Evolutionary conservation across 345 rosid species (phyloP).

Genomic region (Erysimum cheiranthoides): DNA sequence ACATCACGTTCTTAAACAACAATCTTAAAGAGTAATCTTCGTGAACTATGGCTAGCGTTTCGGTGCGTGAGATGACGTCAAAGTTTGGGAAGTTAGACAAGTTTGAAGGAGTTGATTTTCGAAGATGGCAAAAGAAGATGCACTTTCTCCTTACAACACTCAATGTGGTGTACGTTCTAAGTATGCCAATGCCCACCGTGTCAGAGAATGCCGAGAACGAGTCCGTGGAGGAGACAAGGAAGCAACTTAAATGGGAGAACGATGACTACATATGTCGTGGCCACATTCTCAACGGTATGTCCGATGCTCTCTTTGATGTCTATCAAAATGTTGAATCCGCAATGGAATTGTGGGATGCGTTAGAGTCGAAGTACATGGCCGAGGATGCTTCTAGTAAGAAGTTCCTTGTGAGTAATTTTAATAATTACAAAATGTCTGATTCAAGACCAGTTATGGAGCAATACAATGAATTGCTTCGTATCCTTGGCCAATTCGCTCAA

Average conservation of each 20-base stretch:
- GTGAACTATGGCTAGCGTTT: no score
- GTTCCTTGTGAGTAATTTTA: constrained; percentile 10
- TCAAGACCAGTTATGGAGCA: background rate
- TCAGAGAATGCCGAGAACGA: background rate
- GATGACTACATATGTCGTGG: background rate
- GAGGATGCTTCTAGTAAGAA: constrained; percentile 16
- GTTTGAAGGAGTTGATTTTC: no score
- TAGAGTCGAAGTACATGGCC: background rate
- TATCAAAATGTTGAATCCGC: background rate
- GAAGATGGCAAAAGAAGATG: no score
- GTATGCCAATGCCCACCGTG: background rate
- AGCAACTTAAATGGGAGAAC: background rate
- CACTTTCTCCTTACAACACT: no score
- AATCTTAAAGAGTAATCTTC: no score
- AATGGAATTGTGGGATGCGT: constrained; percentile 1
- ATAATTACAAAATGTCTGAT: no score
- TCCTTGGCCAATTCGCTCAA: background rate
- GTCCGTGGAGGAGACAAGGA: no score
- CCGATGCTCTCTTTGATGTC: background rate
- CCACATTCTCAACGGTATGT: background rate
- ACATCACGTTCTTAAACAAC: no score
- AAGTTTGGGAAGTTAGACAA: no score
- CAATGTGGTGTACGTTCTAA: background rate
- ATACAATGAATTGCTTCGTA: background rate
- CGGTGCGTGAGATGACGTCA: no score